Evolutionary conservation across 2,329 filamentous ascomycete species (phyloP).

Genomic region (Aspergillus tubingensis): DNA sequence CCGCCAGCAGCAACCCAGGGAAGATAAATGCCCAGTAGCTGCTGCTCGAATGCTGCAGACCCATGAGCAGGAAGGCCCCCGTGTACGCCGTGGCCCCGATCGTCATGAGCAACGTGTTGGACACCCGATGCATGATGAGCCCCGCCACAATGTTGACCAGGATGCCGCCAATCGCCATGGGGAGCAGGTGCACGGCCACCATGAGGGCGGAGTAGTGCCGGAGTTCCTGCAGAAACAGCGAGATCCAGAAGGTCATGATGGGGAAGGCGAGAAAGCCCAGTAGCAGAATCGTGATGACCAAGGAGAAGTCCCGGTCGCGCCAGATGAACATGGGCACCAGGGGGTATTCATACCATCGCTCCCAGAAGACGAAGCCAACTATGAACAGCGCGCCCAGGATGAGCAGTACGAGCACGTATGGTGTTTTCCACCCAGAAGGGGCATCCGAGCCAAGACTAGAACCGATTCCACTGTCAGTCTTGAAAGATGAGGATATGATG

Average conservation of each 20-base stretch:
- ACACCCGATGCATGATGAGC: slow-evolving; percentile 62
- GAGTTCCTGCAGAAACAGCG: slow-evolving; percentile 66
- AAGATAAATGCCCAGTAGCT: slow-evolving; percentile 69
- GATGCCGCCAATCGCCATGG: slow-evolving; percentile 65
- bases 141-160: slow-evolving; percentile 65
- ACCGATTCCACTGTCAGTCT: slow-evolving; percentile 4
- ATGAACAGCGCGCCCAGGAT: slow-evolving; percentile 61
- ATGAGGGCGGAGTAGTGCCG: slow-evolving; percentile 55
- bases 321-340: slow-evolving; percentile 59
- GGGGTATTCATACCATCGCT: slow-evolving; percentile 54
- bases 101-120: slow-evolving; percentile 64
- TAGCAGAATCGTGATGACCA: slow-evolving; percentile 60
- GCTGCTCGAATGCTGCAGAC: slow-evolving; percentile 53
- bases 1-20: slow-evolving; percentile 60
- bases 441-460: slow-evolving; percentile 55
- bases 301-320: slow-evolving; percentile 64
- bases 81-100: slow-evolving; percentile 51
- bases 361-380: slow-evolving; percentile 62
- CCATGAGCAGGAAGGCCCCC: slow-evolving; percentile 54
- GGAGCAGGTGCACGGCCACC: slow-evolving; percentile 65
- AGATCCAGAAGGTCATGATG: slow-evolving; percentile 62
- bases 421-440: slow-evolving; percentile 62
- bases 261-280: slow-evolving; percentile 66
- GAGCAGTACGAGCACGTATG: slow-evolving; percentile 64
- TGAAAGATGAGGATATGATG: neutral